phyloP scores from a whole-genome alignment of 306 rosid species.

The Vicia villosa region DNA sequence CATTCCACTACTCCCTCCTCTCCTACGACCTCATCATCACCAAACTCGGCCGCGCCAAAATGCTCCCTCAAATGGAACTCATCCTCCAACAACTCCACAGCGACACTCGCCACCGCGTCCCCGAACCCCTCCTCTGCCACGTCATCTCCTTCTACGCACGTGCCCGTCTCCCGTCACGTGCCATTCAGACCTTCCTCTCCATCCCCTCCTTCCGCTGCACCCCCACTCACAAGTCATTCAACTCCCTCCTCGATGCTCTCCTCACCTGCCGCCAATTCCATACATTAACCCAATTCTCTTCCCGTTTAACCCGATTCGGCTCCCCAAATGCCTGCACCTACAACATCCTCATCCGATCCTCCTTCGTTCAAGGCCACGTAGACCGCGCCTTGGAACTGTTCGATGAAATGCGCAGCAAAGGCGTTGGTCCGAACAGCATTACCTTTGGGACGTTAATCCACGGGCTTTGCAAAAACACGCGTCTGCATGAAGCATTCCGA shows the following conservation, averaged over 20 bases:
- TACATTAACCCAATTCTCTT: conserved; percentile 34
- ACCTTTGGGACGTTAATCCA: conserved; percentile 64
- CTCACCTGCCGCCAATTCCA: conserved; percentile 50
- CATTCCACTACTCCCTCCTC: conserved; percentile 58
- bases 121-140: conserved; percentile 71
- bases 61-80: conserved; percentile 75
- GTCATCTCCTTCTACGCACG: conserved; percentile 68
- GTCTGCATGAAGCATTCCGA: conserved; percentile 50
- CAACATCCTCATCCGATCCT: conserved; percentile 63
- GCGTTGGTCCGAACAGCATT: conserved; percentile 45
- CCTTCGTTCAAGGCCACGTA: conserved; percentile 25
- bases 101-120: conserved; percentile 53
- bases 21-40: conserved; percentile 78
- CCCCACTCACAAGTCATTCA: conserved; percentile 59
- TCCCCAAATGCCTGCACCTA: conserved; percentile 66
- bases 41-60: conserved; percentile 76
- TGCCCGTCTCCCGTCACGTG: conserved; percentile 62
- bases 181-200: conserved; percentile 54
- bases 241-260: conserved; percentile 63
- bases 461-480: conserved; percentile 49
- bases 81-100: conserved; percentile 55
- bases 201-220: conserved; percentile 57
- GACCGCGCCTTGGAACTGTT: conserved; percentile 52
- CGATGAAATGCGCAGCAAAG: conserved; percentile 56
- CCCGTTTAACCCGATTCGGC: conserved; percentile 28